Percentiles rank a stretch among this genome's conserved stretches.
Evolutionary conservation across 1,284 basidiomycete species (phyloP).

Genomic region (Ceratobasidium sp.): DNA sequence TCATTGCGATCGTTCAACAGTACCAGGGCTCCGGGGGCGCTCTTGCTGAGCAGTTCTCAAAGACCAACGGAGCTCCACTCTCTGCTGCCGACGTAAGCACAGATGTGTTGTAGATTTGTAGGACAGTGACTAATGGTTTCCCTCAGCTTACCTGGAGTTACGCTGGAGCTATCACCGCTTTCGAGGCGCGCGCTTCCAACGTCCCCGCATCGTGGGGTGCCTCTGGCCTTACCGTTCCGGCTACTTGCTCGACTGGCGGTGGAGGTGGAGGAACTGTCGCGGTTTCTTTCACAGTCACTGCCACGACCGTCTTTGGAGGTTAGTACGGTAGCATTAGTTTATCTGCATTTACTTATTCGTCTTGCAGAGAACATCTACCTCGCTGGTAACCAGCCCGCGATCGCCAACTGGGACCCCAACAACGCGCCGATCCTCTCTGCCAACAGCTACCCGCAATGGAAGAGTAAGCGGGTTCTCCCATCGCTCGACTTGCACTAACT

Average conservation of each 20-base stretch:
- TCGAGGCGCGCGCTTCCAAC: slow-evolving; percentile 45
- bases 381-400: slow-evolving; percentile 70
- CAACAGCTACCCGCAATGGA: slow-evolving; percentile 29
- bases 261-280: slow-evolving; percentile 51
- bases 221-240: slow-evolving; percentile 65
- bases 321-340: slow-evolving; percentile 52
- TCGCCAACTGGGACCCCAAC: slow-evolving; percentile 73
- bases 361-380: slow-evolving; percentile 69
- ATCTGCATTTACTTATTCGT: background rate
- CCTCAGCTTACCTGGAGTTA: slow-evolving; percentile 44
- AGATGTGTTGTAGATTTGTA: too few relatives aligned
- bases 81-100: slow-evolving; percentile 48
- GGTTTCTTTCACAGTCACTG: slow-evolving; percentile 45
- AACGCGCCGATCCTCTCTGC: slow-evolving; percentile 65
- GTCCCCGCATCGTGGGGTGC: slow-evolving; percentile 75
- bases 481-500: too few relatives aligned
- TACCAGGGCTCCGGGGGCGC: slow-evolving; percentile 40
- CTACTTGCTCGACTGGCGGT: slow-evolving; percentile 59
- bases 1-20: slow-evolving; percentile 48
- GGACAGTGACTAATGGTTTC: too few relatives aligned
- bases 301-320: slow-evolving; percentile 67
- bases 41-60: slow-evolving; percentile 46
- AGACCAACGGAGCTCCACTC: slow-evolving; percentile 42
- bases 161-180: slow-evolving; percentile 47
- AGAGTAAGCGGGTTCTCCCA: too few relatives aligned